These are phyloP conservation scores for Nitzschia sp. DNA, from an alignment of 108 stramenopile genomes.

Conservation along the genomic window DNA sequence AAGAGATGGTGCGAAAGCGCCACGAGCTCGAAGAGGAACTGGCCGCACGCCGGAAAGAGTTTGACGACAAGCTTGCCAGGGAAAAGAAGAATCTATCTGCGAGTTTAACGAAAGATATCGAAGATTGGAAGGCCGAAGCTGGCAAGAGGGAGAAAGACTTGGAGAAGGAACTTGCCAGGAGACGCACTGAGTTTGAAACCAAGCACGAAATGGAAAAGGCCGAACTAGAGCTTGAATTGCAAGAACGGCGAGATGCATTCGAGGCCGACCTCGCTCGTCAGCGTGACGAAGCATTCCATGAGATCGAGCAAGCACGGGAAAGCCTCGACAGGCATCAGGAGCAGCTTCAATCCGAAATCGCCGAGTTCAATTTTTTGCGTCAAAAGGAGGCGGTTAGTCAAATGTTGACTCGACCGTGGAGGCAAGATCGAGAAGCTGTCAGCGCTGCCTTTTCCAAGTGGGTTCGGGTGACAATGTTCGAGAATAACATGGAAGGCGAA, in stretches of 20 bases:
- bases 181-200: not conserved
- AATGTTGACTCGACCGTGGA: slow-evolving; percentile 29
- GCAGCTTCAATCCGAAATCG: slow-evolving; percentile 9
- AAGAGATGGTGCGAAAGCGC: slow-evolving; percentile 14
- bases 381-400: slow-evolving; percentile 31
- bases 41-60: slow-evolving; percentile 18
- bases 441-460: slow-evolving; percentile 56
- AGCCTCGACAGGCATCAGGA: slow-evolving; percentile 3
- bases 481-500: slow-evolving; percentile 27
- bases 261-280: slow-evolving; percentile 24
- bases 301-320: slow-evolving; percentile 15
- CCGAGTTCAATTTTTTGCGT: slow-evolving; percentile 20
- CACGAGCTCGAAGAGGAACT: slow-evolving; percentile 23
- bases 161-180: not conserved
- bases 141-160: not conserved
- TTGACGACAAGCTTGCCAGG: slow-evolving; percentile 2
- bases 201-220: slow-evolving; percentile 4
- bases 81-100: not conserved
- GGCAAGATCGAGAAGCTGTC: slow-evolving; percentile 46
- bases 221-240: slow-evolving; percentile 15
- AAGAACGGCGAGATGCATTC: slow-evolving; percentile 13
- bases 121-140: slow-evolving; percentile 4
- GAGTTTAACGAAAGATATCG: not conserved
- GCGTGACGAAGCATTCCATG: slow-evolving; percentile 3
- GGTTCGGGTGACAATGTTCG: slow-evolving; percentile 49